These are phyloP conservation scores for Diphasiastrum complanatum DNA, from an alignment of 83 land plant species.

Conservation along the genomic window DNA sequence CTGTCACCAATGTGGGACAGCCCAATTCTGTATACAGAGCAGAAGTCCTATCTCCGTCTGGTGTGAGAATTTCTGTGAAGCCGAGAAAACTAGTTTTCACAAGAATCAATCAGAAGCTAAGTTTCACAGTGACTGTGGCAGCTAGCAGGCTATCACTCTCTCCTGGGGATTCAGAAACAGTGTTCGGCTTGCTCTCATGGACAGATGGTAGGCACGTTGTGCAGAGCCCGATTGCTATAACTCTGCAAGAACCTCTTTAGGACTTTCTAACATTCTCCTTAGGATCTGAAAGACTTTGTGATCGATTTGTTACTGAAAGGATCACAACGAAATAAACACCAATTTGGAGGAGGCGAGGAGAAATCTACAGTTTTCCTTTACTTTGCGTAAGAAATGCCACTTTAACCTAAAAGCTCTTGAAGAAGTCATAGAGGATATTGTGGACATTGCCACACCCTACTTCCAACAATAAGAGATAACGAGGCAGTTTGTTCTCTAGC, in stretches of 20 bases:
- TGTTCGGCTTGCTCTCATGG: constrained; percentile 31
- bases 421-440: no score
- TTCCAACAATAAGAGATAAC: no score
- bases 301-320: no score
- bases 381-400: no score
- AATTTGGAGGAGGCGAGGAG: no score
- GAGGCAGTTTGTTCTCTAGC: no score
- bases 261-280: no score
- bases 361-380: no score
- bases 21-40: constrained; percentile 20
- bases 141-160: not conserved
- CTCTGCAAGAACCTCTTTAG: constrained; percentile 8
- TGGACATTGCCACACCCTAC: no score
- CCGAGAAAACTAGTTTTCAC: constrained; percentile 16
- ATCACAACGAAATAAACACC: no score
- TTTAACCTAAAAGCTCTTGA: no score
- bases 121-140: constrained; percentile 13
- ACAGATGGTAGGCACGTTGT: constrained; percentile 20
- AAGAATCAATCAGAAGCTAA: constrained; percentile 13
- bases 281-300: no score
- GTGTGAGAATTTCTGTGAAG: constrained; percentile 20
- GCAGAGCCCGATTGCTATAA: constrained; percentile 28
- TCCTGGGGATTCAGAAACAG: constrained; percentile 21
- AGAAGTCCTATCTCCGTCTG: constrained; percentile 6
- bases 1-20: constrained; percentile 31